Evolutionary conservation across 108 stramenopile genomes (phyloP).

Genomic region (Nannochloropsis gaditana): DNA sequence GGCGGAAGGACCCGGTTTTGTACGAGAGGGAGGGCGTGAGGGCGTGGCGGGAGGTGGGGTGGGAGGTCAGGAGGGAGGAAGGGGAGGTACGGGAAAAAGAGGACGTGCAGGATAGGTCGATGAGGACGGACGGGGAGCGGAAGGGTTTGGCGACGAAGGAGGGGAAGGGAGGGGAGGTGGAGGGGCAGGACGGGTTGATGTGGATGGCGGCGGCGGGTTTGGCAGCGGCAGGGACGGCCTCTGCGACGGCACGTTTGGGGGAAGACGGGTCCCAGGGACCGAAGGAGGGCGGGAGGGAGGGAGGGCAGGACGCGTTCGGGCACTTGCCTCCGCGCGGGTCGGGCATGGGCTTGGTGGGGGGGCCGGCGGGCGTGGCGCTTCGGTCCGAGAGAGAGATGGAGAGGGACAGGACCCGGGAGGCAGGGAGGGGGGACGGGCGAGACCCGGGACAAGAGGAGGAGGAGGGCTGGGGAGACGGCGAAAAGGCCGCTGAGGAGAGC

Average conservation of each 20-base stretch:
- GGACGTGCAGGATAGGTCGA: too few relatives aligned
- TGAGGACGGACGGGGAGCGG: neutral
- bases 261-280: neutral
- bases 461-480: neutral
- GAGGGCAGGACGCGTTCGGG: too few relatives aligned
- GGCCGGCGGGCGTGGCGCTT: too few relatives aligned
- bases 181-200: neutral
- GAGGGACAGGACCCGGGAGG: too few relatives aligned
- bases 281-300: neutral
- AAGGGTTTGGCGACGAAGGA: too few relatives aligned
- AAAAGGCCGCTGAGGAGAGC: neutral
- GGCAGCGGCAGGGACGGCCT: neutral
- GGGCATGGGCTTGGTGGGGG: too few relatives aligned
- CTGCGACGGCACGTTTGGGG: neutral
- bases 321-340: too few relatives aligned
- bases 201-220: neutral
- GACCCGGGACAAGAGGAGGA: too few relatives aligned
- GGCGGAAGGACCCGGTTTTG: neutral
- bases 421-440: too few relatives aligned
- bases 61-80: neutral
- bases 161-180: neutral
- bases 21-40: neutral
- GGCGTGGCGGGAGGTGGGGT: neutral
- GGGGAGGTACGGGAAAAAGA: neutral
- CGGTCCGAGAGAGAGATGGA: too few relatives aligned